A percentile compares a stretch with the other conserved stretches of the same genome.
Evolutionary conservation across 2,329 filamentous ascomycete genomes (phyloP).

Genomic region (Dactylellina sp.): DNA sequence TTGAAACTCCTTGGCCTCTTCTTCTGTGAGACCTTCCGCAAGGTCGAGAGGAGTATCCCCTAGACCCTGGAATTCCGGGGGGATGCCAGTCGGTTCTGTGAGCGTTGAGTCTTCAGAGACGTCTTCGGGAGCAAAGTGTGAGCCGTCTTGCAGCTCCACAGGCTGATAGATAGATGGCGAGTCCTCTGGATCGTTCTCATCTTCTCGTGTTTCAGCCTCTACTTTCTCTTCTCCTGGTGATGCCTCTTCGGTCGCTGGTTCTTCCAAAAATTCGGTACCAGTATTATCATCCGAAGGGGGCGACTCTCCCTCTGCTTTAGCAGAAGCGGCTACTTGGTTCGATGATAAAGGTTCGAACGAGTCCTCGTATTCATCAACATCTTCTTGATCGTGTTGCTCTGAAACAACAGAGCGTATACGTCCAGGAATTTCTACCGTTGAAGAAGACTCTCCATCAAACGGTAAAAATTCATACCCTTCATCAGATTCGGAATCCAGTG

Average conservation of each 20-base stretch:
- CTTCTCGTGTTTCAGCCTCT: constrained; percentile 28
- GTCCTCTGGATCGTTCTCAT: constrained; percentile 26
- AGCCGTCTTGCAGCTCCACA: constrained; percentile 47
- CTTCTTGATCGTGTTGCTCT: neutral
- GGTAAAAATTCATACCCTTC: constrained; percentile 25
- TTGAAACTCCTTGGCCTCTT: constrained; percentile 53
- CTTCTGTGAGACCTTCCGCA: constrained; percentile 48
- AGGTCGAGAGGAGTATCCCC: constrained; percentile 40
- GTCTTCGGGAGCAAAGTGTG: constrained; percentile 45
- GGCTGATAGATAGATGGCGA: constrained; percentile 21
- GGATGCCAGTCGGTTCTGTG: constrained; percentile 9
- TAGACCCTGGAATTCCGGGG: constrained; percentile 24
- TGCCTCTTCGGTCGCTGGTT: constrained; percentile 6
- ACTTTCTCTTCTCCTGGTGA: constrained; percentile 24
- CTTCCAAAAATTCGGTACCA: constrained; percentile 11
- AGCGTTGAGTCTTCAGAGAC: neutral
- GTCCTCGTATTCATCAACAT: constrained; percentile 11
- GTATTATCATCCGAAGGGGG: neutral
- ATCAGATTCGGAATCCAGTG: neutral
- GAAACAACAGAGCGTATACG: neutral
- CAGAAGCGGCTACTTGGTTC: neutral
- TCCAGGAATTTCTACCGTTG: neutral
- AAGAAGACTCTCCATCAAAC: neutral
- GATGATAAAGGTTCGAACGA: constrained; percentile 14
- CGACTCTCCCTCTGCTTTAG: neutral